Conservation (phyloP, 441 rosid genomes). For the Adansonia madagascariensis region DNA sequence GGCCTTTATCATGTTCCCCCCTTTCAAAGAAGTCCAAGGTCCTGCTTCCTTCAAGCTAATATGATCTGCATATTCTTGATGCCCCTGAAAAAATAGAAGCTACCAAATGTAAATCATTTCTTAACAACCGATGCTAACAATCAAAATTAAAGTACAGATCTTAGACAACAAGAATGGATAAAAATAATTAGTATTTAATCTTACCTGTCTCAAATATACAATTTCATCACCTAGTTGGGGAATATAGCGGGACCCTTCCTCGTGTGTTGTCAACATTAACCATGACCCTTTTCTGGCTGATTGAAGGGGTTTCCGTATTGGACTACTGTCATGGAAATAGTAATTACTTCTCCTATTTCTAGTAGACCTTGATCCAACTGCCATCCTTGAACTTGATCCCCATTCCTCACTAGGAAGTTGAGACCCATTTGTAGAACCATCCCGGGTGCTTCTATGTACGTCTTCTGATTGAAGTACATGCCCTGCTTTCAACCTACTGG, state of each 20-base stretch:
- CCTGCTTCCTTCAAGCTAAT: conserved; percentile 57
- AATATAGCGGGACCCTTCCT: conserved; percentile 91
- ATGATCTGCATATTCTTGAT: conserved; percentile 69
- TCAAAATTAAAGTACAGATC: conserved; percentile 11
- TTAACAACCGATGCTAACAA: conserved; percentile 19
- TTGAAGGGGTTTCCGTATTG: conserved; percentile 57
- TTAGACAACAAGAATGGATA: conserved; percentile 16
- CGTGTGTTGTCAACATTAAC: conserved; percentile 81
- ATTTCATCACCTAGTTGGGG: conserved; percentile 93
- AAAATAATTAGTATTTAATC: conserved; percentile 29
- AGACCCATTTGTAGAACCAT: conserved; percentile 40
- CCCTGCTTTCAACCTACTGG: conserved; percentile 43
- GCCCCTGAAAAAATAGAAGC: conserved; percentile 67
- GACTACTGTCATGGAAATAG: conserved; percentile 59
- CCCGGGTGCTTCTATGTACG: conserved; percentile 29
- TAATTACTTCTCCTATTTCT: conserved; percentile 82
- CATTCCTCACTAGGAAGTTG: conserved; percentile 62
- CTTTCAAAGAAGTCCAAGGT: conserved; percentile 74
- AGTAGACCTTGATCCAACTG: conserved; percentile 76
- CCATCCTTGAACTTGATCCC: conserved; percentile 68
- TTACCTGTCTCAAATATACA: conserved; percentile 90
- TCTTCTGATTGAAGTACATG: conserved; percentile 48
- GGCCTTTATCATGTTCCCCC: conserved; percentile 64
- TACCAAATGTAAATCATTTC: conserved; percentile 13
- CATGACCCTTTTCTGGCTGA: conserved; percentile 67